A percentile compares a stretch with the other conserved stretches of the same genome.
Evolutionary conservation across 352 stramenopile genomes (phyloP).

Genomic region (Pythium coloratum): DNA sequence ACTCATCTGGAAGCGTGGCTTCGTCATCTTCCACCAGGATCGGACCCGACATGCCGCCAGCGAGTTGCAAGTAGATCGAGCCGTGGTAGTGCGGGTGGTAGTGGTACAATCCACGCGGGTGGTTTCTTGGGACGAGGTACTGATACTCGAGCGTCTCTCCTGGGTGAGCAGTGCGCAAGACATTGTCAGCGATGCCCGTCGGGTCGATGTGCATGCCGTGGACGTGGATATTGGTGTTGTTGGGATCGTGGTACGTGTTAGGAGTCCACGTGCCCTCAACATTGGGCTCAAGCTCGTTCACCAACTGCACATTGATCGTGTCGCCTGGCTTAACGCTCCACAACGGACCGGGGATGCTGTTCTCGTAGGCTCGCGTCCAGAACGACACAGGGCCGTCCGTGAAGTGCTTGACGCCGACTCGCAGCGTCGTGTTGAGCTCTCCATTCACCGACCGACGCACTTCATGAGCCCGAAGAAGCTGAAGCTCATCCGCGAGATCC

Average conservation of each 20-base stretch:
- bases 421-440: slow-evolving; percentile 63
- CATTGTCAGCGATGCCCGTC: slow-evolving; percentile 76
- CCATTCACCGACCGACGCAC: slow-evolving; percentile 44
- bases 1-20: slow-evolving; percentile 37
- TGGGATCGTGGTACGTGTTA: slow-evolving; percentile 71
- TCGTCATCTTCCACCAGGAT: slow-evolving; percentile 67
- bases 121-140: slow-evolving; percentile 56
- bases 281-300: slow-evolving; percentile 59
- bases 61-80: slow-evolving; percentile 72
- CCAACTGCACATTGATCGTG: slow-evolving; percentile 52
- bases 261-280: slow-evolving; percentile 33
- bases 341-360: slow-evolving; percentile 53
- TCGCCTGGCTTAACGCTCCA: slow-evolving; percentile 67
- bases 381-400: slow-evolving; percentile 62
- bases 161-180: slow-evolving; percentile 56
- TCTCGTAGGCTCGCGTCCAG: slow-evolving; percentile 70
- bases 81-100: slow-evolving; percentile 87
- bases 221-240: slow-evolving; percentile 81
- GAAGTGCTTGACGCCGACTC: slow-evolving; percentile 43
- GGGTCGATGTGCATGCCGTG: slow-evolving; percentile 84
- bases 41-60: slow-evolving; percentile 68
- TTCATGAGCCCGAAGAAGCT: slow-evolving; percentile 36
- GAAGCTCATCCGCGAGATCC: slow-evolving; percentile 38
- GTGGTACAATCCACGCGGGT: slow-evolving; percentile 75
- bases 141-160: slow-evolving; percentile 51